These are phyloP conservation scores for Penicillium turbatum DNA, from an alignment of 495 filamentous ascomycete genomes.

Conservation along the genomic window DNA sequence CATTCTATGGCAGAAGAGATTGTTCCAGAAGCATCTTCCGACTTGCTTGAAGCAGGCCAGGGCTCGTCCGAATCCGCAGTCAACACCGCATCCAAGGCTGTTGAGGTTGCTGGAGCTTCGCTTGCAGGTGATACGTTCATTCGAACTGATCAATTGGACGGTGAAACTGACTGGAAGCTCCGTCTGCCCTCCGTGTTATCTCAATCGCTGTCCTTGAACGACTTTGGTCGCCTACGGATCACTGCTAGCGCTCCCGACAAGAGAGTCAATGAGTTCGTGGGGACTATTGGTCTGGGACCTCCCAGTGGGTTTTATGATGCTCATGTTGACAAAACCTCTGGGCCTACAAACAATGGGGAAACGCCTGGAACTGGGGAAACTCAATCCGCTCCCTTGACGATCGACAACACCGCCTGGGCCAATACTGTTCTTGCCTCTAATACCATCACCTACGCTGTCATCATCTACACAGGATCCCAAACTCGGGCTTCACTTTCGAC, in stretches of 20 bases:
- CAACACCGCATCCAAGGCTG: slow-evolving; percentile 9
- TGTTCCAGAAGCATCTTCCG: slow-evolving; percentile 8
- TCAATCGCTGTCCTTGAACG: slow-evolving; percentile 62
- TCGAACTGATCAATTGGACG: slow-evolving; percentile 94
- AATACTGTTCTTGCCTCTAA: slow-evolving; percentile 96
- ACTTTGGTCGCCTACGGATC: slow-evolving; percentile 70
- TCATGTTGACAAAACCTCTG: slow-evolving; percentile 40
- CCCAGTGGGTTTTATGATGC: slow-evolving; percentile 38
- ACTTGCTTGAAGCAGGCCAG: slow-evolving; percentile 26
- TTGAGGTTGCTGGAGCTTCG: slow-evolving; percentile 14
- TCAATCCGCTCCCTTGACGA: slow-evolving; percentile 56
- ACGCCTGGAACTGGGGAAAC: slow-evolving; percentile 18
- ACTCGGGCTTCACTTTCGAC: slow-evolving; percentile 94
- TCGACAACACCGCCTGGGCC: slow-evolving; percentile 98
- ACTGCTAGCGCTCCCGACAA: slow-evolving; percentile 84
- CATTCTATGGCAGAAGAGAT: slow-evolving; percentile 16
- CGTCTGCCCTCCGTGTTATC: slow-evolving; percentile 80
- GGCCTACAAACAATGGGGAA: slow-evolving; percentile 14
- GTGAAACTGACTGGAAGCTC: slow-evolving; percentile 99
- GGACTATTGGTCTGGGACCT: slow-evolving; percentile 65
- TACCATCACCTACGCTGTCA: slow-evolving; percentile 76
- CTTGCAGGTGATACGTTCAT: slow-evolving; percentile 87
- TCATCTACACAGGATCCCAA: slow-evolving; percentile 92
- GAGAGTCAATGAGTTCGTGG: slow-evolving; percentile 89
- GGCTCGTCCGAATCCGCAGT: slow-evolving; percentile 10